Percentiles rank a stretch among this genome's conserved stretches.
These are phyloP conservation scores for Mycosphaerella arachidis DNA, from an alignment of 2,329 filamentous ascomycete species.

Conservation along the genomic window DNA sequence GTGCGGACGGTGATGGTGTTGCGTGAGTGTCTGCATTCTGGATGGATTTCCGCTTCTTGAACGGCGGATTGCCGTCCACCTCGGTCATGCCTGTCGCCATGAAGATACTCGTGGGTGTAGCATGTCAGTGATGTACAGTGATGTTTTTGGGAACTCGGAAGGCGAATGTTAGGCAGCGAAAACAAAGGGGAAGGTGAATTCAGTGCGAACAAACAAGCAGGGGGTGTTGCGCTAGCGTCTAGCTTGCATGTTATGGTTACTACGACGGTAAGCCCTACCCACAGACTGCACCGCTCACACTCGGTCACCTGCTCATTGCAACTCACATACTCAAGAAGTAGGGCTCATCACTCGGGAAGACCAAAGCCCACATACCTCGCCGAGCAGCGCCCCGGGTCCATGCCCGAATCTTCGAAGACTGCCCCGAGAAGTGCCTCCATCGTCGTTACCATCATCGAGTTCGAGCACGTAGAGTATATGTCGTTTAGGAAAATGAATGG, in stretches of 20 bases:
- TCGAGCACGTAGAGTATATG: not conserved
- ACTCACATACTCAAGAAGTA: not conserved
- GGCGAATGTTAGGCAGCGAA: not conserved
- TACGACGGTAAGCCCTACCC: not conserved
- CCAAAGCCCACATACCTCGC: not conserved
- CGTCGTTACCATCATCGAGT: not conserved
- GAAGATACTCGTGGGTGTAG: not conserved
- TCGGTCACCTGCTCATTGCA: not conserved
- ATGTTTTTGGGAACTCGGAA: not conserved
- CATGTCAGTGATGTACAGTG: not conserved
- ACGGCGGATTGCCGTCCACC: not conserved
- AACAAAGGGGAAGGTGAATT: not conserved
- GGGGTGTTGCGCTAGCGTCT: not conserved
- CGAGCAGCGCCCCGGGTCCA: not conserved
- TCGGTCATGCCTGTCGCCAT: not conserved
- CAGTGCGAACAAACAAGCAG: not conserved
- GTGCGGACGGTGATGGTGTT: not conserved
- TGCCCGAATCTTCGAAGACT: not conserved
- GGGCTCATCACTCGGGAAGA: not conserved
- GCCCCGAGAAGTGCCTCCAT: not conserved
- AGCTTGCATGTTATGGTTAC: not conserved
- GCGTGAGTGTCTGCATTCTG: not conserved
- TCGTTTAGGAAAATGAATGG: not conserved
- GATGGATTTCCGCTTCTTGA: not conserved
- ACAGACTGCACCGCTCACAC: not conserved